Conservation (phyloP, 352 stramenopile species). For the Blastocystis sp. region DNA sequence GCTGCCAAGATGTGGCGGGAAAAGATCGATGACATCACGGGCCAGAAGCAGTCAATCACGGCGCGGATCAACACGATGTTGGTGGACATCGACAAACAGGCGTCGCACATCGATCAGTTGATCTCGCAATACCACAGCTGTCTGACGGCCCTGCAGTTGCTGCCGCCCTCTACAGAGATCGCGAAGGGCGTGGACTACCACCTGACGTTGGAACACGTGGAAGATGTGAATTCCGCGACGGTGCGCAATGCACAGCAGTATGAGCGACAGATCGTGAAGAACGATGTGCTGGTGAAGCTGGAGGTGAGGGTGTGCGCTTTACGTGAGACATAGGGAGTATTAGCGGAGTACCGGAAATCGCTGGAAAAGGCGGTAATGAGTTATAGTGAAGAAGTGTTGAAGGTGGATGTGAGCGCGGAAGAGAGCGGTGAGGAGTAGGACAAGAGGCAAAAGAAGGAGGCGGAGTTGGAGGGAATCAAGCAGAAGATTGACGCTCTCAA, state of each 20-base stretch:
- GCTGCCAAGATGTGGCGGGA: constrained; percentile 12
- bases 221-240: constrained; percentile 32
- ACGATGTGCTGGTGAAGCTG: constrained; percentile 2
- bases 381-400: constrained; percentile 32
- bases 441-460: constrained; percentile 48
- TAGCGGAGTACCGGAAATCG: constrained; percentile 16
- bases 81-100: constrained; percentile 16
- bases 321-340: background rate
- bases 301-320: background rate
- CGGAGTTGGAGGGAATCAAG: constrained; percentile 7
- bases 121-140: constrained; percentile 5
- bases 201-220: constrained; percentile 39
- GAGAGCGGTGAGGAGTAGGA: background rate
- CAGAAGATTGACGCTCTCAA: background rate
- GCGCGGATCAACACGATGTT: background rate
- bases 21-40: constrained; percentile 27
- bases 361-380: constrained; percentile 22
- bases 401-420: background rate
- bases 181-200: constrained; percentile 33
- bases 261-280: constrained; percentile 20
- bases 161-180: background rate
- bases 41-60: constrained; percentile 17
- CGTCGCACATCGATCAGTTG: constrained; percentile 22
- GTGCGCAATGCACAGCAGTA: constrained; percentile 46
- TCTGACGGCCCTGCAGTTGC: background rate